Conservation (phyloP, 768 basidiomycete genomes). For the Rhodotorula kratochvilovae region DNA sequence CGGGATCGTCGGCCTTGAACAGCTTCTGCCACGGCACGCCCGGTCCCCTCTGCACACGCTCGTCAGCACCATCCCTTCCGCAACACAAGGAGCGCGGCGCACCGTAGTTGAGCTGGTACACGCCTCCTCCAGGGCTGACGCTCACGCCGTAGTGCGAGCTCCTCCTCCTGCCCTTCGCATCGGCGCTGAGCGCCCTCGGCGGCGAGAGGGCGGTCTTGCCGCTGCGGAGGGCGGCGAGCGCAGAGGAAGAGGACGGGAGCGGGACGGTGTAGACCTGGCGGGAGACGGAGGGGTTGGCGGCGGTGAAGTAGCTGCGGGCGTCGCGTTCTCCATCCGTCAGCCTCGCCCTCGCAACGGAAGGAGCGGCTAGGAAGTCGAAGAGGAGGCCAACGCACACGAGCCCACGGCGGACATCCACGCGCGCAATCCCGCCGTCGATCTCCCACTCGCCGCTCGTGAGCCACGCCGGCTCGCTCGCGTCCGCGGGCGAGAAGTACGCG, state of each 20-base stretch:
- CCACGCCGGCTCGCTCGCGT: slow-evolving; percentile 66
- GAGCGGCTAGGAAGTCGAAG: no score
- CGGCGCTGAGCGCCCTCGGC: slow-evolving; percentile 43
- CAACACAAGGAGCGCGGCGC: no score
- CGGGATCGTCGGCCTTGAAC: slow-evolving; percentile 55
- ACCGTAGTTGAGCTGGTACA: slow-evolving; percentile 70
- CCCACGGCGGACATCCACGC: slow-evolving; percentile 63
- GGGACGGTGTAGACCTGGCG: slow-evolving; percentile 76
- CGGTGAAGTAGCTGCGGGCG: slow-evolving; percentile 74
- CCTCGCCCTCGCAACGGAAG: no score
- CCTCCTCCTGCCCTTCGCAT: not conserved
- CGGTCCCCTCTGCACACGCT: slow-evolving; percentile 57
- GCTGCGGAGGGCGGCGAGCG: slow-evolving; percentile 4
- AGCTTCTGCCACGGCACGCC: slow-evolving; percentile 82
- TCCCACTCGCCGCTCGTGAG: slow-evolving; percentile 88
- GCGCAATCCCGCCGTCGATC: slow-evolving; percentile 68
- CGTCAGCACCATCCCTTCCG: not conserved
- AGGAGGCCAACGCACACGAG: slow-evolving; percentile 59
- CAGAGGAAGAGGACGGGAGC: slow-evolving; percentile 54
- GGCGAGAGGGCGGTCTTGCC: not conserved
- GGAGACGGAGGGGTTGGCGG: slow-evolving; percentile 73
- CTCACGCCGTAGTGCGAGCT: slow-evolving; percentile 57
- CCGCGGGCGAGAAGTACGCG: slow-evolving; percentile 78
- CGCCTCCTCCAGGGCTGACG: slow-evolving; percentile 82
- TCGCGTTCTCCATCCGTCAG: no score